Evolutionary conservation across 805 yeast genomes (phyloP).

Genomic region (Dipodascus albidus): DNA sequence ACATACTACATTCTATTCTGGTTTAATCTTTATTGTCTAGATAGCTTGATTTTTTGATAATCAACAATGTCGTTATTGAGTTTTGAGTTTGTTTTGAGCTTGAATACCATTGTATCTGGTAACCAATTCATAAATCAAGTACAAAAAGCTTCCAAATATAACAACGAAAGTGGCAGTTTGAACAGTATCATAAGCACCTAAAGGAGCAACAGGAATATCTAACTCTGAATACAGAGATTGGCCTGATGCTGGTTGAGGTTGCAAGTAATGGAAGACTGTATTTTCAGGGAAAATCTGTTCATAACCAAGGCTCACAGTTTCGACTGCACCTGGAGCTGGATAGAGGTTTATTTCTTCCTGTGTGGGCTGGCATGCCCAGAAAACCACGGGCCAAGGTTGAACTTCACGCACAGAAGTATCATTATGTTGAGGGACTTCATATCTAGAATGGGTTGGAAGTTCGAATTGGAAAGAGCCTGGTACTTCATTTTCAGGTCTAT

Average conservation of each 20-base stretch:
- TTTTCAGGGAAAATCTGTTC: constrained; percentile 36
- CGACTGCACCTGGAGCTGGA: constrained; percentile 19
- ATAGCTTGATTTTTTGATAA: too few species aligned
- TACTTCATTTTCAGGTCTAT: constrained; percentile 13
- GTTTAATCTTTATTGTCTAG: too few species aligned
- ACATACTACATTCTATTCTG: too few species aligned
- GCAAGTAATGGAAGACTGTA: constrained; percentile 32
- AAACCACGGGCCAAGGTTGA: constrained; percentile 32
- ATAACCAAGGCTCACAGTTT: constrained; percentile 30
- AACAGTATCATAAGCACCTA: constrained; percentile 21
- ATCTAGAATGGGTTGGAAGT: constrained; percentile 42
- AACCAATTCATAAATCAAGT: constrained; percentile 19
- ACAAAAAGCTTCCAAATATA: constrained; percentile 27
- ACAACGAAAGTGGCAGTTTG: constrained; percentile 28
- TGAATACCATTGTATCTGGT: neutral
- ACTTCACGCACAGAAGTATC: constrained; percentile 13
- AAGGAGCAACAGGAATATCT: constrained; percentile 34
- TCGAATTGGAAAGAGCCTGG: constrained; percentile 19
- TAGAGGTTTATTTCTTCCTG: constrained; percentile 13
- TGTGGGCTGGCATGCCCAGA: constrained; percentile 39
- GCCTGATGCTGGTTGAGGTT: constrained; percentile 11
- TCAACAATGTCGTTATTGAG: too few species aligned
- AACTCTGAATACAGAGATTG: constrained; percentile 18
- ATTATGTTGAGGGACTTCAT: constrained; percentile 30
- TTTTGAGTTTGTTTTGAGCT: neutral